Base-by-base conservation (phyloP, 2,329 filamentous ascomycete genomes). In the Pseudocercospora pini-densiflorae region DNA sequence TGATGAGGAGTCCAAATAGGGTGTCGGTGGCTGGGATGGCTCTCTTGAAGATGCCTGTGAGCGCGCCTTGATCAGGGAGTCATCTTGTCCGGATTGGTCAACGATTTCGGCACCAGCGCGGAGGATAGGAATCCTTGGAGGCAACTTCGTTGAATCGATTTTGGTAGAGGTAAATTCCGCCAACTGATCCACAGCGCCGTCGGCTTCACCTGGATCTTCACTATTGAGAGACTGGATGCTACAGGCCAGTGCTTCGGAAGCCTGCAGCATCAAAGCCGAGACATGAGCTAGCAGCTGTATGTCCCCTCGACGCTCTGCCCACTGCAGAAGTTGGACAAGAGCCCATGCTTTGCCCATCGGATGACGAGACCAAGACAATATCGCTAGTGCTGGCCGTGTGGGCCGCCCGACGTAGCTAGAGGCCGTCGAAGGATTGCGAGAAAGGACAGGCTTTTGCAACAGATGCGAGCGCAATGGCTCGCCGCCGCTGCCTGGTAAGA, bases 241-340 rank as follows among this genome's bases (percentile, higher is more conserved):
- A 27, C 33, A 6, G 16, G 2, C 55, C 31, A 58, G 55, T 10
- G 45, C 54, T 33, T 63, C 43, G 24, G 59, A 66, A 5, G 84
- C 81, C 71, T 87, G 83, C 14, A 82, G 78, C 62, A 89, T 82
- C 36, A 89, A 81, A 68, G 86, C 88, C 3, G 88, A 87, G 43
- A 90, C 77, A 84, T 88, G 88, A n/a, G 87, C 88, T 36, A 90
- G 81, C 85, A 89, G 88, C 73, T 90, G 88, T 1, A 88, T 79
- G 74, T 90, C 87, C n/a, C 85, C 87, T 40, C 84, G 80, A 8
- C 77, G 78, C 72, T 90, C 88, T 66, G 87, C 89, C 75, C 89
- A 82, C 9, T 85, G 80, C 64, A 90, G 87, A 59, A 89, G 78
- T 16, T 83, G 80, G 16, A 85, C 82, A 40, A 89, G 81, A 21